These are phyloP conservation scores for Sugiyamaella pinicola DNA, from an alignment of 1,139 yeast species.

Conservation along the genomic window DNA sequence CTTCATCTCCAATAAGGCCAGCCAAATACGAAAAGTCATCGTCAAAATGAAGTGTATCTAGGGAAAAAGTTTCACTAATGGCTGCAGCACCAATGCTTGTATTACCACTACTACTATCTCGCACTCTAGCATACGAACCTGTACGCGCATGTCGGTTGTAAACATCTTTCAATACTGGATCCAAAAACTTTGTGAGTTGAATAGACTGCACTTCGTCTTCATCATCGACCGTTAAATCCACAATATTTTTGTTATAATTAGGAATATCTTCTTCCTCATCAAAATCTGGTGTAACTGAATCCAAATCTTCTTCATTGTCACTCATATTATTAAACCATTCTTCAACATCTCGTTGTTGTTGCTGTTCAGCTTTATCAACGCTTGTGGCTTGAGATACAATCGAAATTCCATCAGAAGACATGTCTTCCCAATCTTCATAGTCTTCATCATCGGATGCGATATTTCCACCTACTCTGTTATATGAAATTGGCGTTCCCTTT, in stretches of 20 bases:
- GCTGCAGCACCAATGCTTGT: slow-evolving; percentile 3
- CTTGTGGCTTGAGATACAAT: slow-evolving; percentile 17
- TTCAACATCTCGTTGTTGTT: slow-evolving; percentile 40
- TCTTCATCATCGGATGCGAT: slow-evolving; percentile 32
- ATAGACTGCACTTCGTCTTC: slow-evolving; percentile 17
- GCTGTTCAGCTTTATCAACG: slow-evolving; percentile 30
- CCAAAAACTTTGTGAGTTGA: slow-evolving; percentile 21
- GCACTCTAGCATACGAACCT: slow-evolving; percentile 20
- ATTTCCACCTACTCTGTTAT: slow-evolving; percentile 23
- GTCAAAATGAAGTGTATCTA: slow-evolving; percentile 29
- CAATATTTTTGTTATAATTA: background rate
- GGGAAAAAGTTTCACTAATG: slow-evolving; percentile 13
- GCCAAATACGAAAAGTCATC: slow-evolving; percentile 43
- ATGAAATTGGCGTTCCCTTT: slow-evolving; percentile 20
- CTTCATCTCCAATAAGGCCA: slow-evolving; percentile 37
- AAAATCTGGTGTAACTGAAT: slow-evolving; percentile 21
- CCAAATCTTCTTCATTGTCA: slow-evolving; percentile 21
- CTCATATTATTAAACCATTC: slow-evolving; percentile 37
- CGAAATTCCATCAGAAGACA: slow-evolving; percentile 22
- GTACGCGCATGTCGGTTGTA: slow-evolving; percentile 22
- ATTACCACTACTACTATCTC: slow-evolving; percentile 15
- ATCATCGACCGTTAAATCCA: slow-evolving; percentile 11
- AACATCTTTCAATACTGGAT: slow-evolving; percentile 20
- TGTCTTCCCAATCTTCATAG: slow-evolving; percentile 27
- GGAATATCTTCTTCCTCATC: slow-evolving; percentile 22